phyloP scores from a whole-genome alignment of 2,329 filamentous ascomycete species.

The Pezicula rhizophila region DNA sequence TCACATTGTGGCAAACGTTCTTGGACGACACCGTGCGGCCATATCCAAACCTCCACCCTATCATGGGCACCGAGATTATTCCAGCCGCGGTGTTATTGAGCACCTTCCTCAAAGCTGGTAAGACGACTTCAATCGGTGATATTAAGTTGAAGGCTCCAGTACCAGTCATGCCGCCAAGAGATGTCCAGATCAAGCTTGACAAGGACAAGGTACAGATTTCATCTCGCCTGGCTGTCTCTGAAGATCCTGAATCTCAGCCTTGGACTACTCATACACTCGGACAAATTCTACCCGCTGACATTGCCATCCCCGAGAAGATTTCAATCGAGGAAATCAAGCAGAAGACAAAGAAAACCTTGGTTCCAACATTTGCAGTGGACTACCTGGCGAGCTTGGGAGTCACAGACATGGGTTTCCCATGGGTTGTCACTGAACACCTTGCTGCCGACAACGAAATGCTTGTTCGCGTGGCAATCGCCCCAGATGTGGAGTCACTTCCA shows the following conservation, averaged over 20 bases:
- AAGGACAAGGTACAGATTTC: slow-evolving; percentile 26
- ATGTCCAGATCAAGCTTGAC: slow-evolving; percentile 32
- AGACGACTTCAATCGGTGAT: slow-evolving; percentile 23
- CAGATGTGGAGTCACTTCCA: slow-evolving; percentile 9
- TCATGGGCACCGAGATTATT: slow-evolving; percentile 37
- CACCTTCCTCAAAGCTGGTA: slow-evolving; percentile 31
- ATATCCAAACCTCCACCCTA: slow-evolving; percentile 34
- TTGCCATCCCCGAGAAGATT: slow-evolving; percentile 3
- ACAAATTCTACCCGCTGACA: neutral
- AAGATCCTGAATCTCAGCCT: slow-evolving; percentile 8
- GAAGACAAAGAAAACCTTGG: slow-evolving; percentile 24
- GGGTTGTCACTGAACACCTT: slow-evolving; percentile 33
- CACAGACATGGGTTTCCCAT: slow-evolving; percentile 35
- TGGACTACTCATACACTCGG: slow-evolving; percentile 30
- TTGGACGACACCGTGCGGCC: slow-evolving; percentile 33
- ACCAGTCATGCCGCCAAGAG: slow-evolving; percentile 20
- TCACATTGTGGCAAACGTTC: slow-evolving; percentile 28
- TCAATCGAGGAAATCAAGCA: slow-evolving; percentile 22
- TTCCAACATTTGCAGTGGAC: slow-evolving; percentile 30
- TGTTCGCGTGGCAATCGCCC: slow-evolving; percentile 31
- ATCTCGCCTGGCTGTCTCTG: slow-evolving; percentile 24
- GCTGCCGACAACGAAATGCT: slow-evolving; percentile 35
- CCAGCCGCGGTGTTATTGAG: slow-evolving; percentile 36
- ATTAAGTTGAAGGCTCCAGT: slow-evolving; percentile 32
- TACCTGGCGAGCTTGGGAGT: slow-evolving; percentile 35